Base-by-base conservation (phyloP, 352 stramenopile genomes). In the Globisporangium alternatum region DNA sequence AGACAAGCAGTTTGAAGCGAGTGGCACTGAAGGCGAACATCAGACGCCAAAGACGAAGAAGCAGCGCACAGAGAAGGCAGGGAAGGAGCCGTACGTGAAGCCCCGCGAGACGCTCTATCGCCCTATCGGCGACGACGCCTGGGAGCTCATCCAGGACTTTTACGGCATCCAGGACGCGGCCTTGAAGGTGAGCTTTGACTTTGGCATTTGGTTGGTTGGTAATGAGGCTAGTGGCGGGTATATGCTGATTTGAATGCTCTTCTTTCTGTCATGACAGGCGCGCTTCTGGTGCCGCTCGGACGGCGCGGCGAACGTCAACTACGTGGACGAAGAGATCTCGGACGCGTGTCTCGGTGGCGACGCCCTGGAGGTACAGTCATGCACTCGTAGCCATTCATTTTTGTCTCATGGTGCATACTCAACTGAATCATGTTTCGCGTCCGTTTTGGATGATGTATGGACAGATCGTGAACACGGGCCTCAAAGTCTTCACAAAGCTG, bases 401-500 rank as follows among this genome's bases (percentile, higher is more conserved):
- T 35, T 17, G 7, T 37, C 22, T 28, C 21, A 47, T 67, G 43
- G 41, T 35, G 25, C 12, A 62, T 25, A 12, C 61, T 43, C 33
- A 49, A 9, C 41, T 31, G 15, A 21, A 41, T 3, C 9, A 3
- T n/a, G 25, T 62, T 49, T 56, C 2, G n/a, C 19, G 7, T 17
- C 22, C 49, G 3, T 43, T 55, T 17, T 13, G 25, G 9, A n/a
- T n/a, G 8, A 3, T 65, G n/a, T 49, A 5, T 56, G 44, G 61
- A 66, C 62, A 97, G 81, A 91, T 98, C 63, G 85, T 98, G n/a
- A 96, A 97, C 69, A 96, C 89, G 49, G 92, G 92, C 5, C 83
- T 97, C 57, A 93, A 94, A 64, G 82, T 96, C 4, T 97, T 97
- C 60, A 84, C 86, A 15, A 96, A 96, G 55, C 69, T 86, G 35